Conservation (phyloP, 139 green algal genomes). For the Chlorella sp. region DNA sequence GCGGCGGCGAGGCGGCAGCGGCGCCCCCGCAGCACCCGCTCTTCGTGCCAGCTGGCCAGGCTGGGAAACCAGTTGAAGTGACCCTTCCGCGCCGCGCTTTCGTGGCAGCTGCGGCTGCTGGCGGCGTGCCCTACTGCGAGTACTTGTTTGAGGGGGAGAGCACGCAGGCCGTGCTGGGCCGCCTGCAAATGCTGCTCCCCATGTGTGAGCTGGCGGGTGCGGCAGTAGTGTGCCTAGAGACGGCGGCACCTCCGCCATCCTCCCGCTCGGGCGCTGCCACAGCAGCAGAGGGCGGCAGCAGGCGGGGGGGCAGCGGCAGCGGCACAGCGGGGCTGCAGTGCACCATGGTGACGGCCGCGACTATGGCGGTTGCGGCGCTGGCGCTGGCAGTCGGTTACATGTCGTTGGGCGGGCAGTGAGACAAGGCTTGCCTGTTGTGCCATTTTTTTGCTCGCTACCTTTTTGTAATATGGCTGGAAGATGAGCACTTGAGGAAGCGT, state of each 20-base stretch:
- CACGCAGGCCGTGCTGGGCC: conserved; percentile 12
- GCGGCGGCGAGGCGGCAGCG: neutral
- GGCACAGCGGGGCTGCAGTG: neutral
- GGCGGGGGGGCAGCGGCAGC: neutral
- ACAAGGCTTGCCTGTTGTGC: no score
- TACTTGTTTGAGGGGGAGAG: conserved; percentile 30
- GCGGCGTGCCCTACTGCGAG: conserved; percentile 11
- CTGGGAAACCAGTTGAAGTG: neutral
- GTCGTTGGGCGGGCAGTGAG: neutral
- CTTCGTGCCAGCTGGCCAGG: neutral
- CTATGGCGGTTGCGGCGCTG: neutral
- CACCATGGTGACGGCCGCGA: neutral
- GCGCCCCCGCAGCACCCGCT: conserved; percentile 9
- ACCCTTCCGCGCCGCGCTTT: conserved; percentile 10
- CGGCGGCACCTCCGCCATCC: neutral
- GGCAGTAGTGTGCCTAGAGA: conserved; percentile 14
- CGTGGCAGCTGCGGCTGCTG: neutral
- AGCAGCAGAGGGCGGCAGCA: neutral
- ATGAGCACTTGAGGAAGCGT: no score
- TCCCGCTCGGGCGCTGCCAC: neutral
- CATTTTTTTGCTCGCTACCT: no score
- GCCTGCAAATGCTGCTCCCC: conserved; percentile 26
- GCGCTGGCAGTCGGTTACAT: conserved; percentile 18
- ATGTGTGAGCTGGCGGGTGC: neutral
- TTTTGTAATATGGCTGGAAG: no score